Evolutionary conservation across 2,329 filamentous ascomycete species (phyloP).

Genomic region (Ascochyta fabae): DNA sequence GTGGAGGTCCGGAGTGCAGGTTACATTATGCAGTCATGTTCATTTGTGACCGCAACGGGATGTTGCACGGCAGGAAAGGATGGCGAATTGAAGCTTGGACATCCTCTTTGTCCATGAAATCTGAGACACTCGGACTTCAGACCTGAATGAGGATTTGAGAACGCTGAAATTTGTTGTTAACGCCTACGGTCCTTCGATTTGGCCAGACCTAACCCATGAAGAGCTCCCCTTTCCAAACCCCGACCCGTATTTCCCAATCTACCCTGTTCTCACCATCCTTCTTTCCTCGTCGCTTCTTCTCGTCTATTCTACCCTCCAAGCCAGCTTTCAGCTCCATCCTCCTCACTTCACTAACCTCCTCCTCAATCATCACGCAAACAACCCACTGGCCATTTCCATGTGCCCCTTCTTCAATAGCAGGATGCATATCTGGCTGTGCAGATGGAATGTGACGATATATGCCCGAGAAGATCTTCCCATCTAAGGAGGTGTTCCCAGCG

Average conservation of each 20-base stretch:
- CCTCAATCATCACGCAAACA: neutral
- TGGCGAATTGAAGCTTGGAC: neutral
- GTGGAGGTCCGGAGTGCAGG: neutral
- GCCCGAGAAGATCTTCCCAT: neutral
- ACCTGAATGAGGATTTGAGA: too few species aligned
- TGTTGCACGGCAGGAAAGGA: neutral
- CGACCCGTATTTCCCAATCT: neutral
- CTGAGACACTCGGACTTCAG: neutral
- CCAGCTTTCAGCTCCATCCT: neutral
- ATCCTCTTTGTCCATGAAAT: neutral
- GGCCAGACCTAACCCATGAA: neutral
- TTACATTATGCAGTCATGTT: neutral
- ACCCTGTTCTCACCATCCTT: neutral
- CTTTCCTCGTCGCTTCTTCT: neutral
- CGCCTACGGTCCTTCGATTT: neutral
- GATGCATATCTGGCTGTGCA: conserved; percentile 26
- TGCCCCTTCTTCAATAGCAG: conserved; percentile 12
- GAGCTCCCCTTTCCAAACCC: conserved; percentile 6
- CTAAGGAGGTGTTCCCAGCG: neutral
- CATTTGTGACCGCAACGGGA: neutral
- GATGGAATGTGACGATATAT: conserved; percentile 17
- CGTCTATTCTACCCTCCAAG: neutral
- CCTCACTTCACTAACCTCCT: neutral
- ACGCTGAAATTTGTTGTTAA: too few species aligned
- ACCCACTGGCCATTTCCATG: conserved; percentile 19